Conservation (phyloP, 139 green algal species). For the Chlamydomonas urium region DNA sequence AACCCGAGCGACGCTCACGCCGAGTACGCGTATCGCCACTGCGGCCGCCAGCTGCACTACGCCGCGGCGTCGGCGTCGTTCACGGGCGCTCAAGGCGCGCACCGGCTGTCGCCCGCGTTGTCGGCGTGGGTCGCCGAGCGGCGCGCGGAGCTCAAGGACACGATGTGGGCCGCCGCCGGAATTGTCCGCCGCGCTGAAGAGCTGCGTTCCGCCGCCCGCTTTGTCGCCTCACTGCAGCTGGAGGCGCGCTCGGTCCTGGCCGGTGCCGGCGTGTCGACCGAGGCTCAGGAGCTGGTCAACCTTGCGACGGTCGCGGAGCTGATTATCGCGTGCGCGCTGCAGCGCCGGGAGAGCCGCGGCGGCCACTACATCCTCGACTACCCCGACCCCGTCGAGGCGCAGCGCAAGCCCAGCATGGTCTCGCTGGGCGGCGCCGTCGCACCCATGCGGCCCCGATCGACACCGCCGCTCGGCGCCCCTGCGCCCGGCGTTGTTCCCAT, state of each 20-base stretch:
- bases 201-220: constrained; percentile 52
- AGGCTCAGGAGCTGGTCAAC: constrained; percentile 86
- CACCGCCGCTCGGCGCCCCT: neutral
- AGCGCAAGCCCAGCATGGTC: constrained; percentile 58
- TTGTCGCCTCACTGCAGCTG: constrained; percentile 48
- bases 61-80: constrained; percentile 30
- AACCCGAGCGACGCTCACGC: constrained; percentile 70
- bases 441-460: neutral
- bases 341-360: constrained; percentile 78
- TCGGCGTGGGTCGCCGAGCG: constrained; percentile 34
- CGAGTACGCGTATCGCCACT: constrained; percentile 48
- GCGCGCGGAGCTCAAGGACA: constrained; percentile 51
- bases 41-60: constrained; percentile 44
- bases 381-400: constrained; percentile 31
- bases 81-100: neutral
- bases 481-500: neutral
- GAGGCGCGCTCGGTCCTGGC: constrained; percentile 56
- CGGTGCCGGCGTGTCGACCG: constrained; percentile 51
- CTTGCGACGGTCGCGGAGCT: constrained; percentile 81
- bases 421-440: neutral
- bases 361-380: constrained; percentile 78
- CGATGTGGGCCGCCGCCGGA: constrained; percentile 88
- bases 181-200: constrained; percentile 77
- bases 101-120: neutral
- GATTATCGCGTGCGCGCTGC: constrained; percentile 73